Percentiles rank a stretch among this genome's conserved stretches.
phyloP scores from a whole-genome alignment of 495 filamentous ascomycete genomes.

The Tuber brumale region DNA sequence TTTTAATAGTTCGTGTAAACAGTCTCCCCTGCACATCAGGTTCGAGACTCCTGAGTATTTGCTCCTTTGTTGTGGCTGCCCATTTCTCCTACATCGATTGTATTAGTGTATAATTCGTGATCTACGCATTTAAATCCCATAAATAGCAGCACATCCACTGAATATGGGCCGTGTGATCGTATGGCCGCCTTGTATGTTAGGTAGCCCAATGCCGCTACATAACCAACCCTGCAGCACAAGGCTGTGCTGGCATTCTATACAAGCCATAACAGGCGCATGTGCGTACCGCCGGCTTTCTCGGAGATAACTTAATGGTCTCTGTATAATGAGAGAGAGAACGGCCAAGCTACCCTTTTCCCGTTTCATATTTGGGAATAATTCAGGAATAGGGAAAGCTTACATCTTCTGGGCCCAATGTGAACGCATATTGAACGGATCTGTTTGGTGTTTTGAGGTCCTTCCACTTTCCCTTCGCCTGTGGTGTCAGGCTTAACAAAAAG shows the following conservation, averaged over 20 bases:
- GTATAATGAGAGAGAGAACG: neutral
- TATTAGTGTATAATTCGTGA: slow-evolving; percentile 6
- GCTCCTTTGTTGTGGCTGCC: slow-evolving; percentile 62
- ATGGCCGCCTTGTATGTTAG: neutral
- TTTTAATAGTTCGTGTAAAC: slow-evolving; percentile 94
- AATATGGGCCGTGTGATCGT: neutral
- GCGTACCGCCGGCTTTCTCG: neutral
- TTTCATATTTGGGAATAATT: slow-evolving; percentile 9
- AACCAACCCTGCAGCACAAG: neutral
- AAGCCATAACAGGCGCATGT: neutral
- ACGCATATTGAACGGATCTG: slow-evolving; percentile 78
- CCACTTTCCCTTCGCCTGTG: slow-evolving; percentile 71
- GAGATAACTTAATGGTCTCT: neutral
- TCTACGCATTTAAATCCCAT: neutral
- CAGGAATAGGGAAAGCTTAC: slow-evolving; percentile 47
- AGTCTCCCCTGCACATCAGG: slow-evolving; percentile 74
- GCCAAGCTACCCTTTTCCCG: slow-evolving; percentile 5
- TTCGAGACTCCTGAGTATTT: slow-evolving; percentile 72
- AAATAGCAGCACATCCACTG: neutral
- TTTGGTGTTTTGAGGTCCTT: slow-evolving; percentile 58
- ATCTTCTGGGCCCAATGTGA: slow-evolving; percentile 72
- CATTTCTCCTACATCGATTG: slow-evolving; percentile 55
- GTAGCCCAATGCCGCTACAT: neutral
- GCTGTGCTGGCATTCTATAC: neutral
- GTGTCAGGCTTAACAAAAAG: slow-evolving; percentile 80